Evolutionary conservation across 192 early-diverging fungal genomes (phyloP), one percentile per base, ranked within the genome.

Genomic region (Chytriomyces confervae): DNA sequence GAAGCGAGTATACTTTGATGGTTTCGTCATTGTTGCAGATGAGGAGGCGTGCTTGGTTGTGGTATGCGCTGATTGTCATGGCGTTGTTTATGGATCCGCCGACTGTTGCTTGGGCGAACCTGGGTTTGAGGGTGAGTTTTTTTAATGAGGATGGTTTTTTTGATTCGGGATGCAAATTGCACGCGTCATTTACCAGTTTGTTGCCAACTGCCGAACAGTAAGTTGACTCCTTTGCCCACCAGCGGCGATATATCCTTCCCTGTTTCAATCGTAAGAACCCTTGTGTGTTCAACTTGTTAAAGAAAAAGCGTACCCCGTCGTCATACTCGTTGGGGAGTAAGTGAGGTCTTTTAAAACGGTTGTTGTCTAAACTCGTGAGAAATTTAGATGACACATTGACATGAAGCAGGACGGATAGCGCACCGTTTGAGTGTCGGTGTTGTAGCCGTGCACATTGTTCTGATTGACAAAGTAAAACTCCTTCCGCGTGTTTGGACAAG

Each of bases 1-100:
- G 97, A 43, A 97, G 83, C 0, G 92, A 88, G 80, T 93, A 92
- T 5, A 98, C 90, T 76, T 95, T 95, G 78, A 98, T 94, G 4
- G 94, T 94, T 61, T 94, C 88, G 81, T 98, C 97, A 78, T 98
- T 98, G 84, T 95, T 97, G 84, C 95, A 94, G 27, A 95, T 93
- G 73, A 97, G 74, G 7, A 98, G 84, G 5, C 93, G 91, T 1
- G 91, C 91, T 23, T 88, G 69, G 23, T 76, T 88, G 27, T 80
- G 74, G 49, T 90, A 83, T 20, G 86, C 71, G 2, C 91, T 87
- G 50, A 95, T 92, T 61, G 82, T 88, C 61, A 95, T 86, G 5
- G 93, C 92, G 77, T 96, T 98, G 85, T 96, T 97, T 85, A 97
- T 97, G 20, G 89, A 90, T 13, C 91, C 91, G 50, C 91, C 91